Evolutionary conservation across 768 basidiomycete species (phyloP).

Genomic region (Rhodotorula kratochvilovae): DNA sequence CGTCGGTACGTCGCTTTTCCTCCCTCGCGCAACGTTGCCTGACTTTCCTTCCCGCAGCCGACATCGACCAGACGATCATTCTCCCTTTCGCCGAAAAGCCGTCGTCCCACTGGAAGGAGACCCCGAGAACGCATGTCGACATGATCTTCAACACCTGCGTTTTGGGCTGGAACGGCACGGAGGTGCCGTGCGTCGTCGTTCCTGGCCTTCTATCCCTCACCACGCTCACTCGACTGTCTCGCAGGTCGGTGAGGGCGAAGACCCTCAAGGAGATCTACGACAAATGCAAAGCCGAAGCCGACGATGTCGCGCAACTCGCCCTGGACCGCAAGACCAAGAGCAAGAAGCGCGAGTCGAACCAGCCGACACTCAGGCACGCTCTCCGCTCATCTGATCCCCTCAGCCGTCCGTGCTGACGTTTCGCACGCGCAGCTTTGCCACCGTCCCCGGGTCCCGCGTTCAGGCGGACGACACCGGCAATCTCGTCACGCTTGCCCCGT

Average conservation of each 20-base stretch:
- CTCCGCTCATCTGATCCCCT: too few species aligned
- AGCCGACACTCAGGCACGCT: neutral
- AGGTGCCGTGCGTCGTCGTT: neutral
- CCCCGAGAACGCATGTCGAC: neutral
- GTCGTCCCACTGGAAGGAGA: neutral
- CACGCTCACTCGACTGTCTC: too few species aligned
- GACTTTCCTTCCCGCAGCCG: too few species aligned
- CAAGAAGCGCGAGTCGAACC: neutral
- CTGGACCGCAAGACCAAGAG: neutral
- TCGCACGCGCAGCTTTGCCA: neutral
- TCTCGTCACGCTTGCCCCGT: neutral
- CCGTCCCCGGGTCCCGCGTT: neutral
- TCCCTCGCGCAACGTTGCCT: too few species aligned
- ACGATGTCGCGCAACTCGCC: rapidly evolving
- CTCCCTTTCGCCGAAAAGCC: neutral
- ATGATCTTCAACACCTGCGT: neutral
- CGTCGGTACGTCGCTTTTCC: too few species aligned
- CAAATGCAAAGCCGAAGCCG: rapidly evolving
- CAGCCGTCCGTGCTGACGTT: too few species aligned
- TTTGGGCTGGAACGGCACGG: neutral
- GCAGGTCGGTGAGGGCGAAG: too few species aligned
- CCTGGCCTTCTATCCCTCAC: too few species aligned
- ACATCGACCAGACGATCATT: too few species aligned
- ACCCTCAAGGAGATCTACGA: neutral
- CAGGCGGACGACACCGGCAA: neutral